Base-by-base conservation (phyloP, 2,329 filamentous ascomycete genomes). In the Colletotrichum sp. region DNA sequence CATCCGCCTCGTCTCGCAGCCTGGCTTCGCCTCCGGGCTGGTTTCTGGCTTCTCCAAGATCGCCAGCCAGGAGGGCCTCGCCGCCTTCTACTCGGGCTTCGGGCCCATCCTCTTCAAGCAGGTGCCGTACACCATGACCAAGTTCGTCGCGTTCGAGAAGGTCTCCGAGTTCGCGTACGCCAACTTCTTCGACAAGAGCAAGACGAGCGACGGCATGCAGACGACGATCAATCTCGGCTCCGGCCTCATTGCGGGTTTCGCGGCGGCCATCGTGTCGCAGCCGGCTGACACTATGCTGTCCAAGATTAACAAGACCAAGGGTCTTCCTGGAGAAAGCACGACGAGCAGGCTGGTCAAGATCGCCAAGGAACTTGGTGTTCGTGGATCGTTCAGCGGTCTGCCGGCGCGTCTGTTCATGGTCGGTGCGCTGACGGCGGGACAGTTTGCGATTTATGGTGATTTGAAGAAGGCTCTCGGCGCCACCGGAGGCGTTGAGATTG, bases 301-400 rank as follows among this genome's bases (percentile, higher is more conserved):
- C 88, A 97, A 96, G 92, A 97, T 97, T 90, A 97, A 97, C 94
- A 97, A 97, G 94, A 95, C 94, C 88, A 93, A 95, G 90, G 95
- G 94, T 87, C 89, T 92, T 75, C 95, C 95, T 79, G 95, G 95
- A 89, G 94, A 97, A 90, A 92, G 95, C 83, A 97, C 94, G 81
- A 91, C 91, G 84, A 90, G 89, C 85, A 93, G 95, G 86, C 88
- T 97, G 83, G 89, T 96, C 90, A 97, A 97, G 93, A 97, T 97
- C 83, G 94, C 88, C 80, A 94, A 93, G 88, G 95, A 97, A 88
- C 94, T 97, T 81, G 95, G 95, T 83, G 77, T 97, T 84, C 90
- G 89, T 81, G 95, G 95, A 80, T 94, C 91, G 72, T 97, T 93
- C 89, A 88, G 90, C 82, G 95, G 95, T 92, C 94, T 97, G 80